Evolutionary conservation across 78 protist genomes (phyloP), one percentile per base, ranked within the genome.

Genomic region (Capsaspora owczarzaki): DNA sequence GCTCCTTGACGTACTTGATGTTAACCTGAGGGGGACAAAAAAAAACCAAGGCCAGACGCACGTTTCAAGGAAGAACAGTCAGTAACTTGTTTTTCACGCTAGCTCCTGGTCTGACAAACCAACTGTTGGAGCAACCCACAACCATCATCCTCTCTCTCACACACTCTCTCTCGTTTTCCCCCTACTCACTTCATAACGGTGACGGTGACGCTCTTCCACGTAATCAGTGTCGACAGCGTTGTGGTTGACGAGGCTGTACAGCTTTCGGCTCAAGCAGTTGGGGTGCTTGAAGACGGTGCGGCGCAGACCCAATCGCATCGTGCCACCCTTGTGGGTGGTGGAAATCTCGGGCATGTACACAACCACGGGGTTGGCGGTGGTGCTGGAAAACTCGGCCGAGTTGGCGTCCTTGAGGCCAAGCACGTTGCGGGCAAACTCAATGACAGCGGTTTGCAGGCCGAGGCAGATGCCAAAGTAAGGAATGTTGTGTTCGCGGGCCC

Each of bases 131-230:
- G n/a, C n/a, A n/a, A n/a, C n/a, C n/a, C n/a, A n/a, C n/a, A n/a
- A n/a, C n/a, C n/a, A n/a, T n/a, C n/a, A n/a, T n/a, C n/a, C n/a
- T n/a, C n/a, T n/a, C n/a, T n/a, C n/a, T n/a, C n/a, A n/a, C n/a
- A n/a, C n/a, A n/a, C n/a, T n/a, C n/a, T n/a, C n/a, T n/a, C n/a
- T n/a, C n/a, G 56, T 49, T 16, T 49, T 16, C 10, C 2, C 29
- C 8, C 33, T 2, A 27, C 66, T 0, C 68, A 47, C 70, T 72
- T 91, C 95, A 77, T 79, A 92, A 60, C 98, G 85, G 93, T 96
- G 98, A 40, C 99, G 90, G 82, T 96, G 98, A n/a, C 98, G 91
- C 85, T 96, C 98, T 46, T 83, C 78, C n/a, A 95, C 87, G 35
- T 80, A 70, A 27, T 81, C 80, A 31, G 74, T 86, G 63, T 83